Base-by-base conservation (phyloP, 306 rosid species). In the Biancaea sappan region DNA sequence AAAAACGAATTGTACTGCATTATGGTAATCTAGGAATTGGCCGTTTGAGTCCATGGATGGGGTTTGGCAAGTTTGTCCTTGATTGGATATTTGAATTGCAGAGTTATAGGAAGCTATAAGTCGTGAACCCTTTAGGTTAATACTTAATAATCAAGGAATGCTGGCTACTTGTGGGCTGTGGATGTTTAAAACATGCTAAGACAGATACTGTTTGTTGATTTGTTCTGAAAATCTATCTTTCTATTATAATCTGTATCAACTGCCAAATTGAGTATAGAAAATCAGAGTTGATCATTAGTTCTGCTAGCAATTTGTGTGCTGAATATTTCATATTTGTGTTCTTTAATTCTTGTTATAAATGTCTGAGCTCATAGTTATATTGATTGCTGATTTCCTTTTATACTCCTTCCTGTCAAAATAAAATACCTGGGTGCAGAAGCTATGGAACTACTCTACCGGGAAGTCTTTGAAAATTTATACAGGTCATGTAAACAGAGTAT, bases 371-470 rank as follows among this genome's bases (percentile, higher is more conserved):
- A 32, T 41, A 31, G 72, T 64, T 67, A 22, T 35, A 50, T 61
- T 40, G 41, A 62, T 29, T 66, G 60, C 18, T 29, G 58, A 37
- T 51, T 48, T 69, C 40, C 19, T 71, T 65, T 59, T 56, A 65
- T 21, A 32, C 59, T 47, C n/a, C 7, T 41, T 11, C 77, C 54
- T 59, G 25, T 44, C 44, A 60, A 59, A 38, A 47, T 41, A 22
- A 47, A 28, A 37, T 71, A 73, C 76, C 26, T 80, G 77, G 69
- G 50, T 82, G 92, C 89, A 94, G 97, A 91, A 84, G 90, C 88
- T 91, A 71, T 94, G 93, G 91, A 91, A 94, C 86, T 88, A 89
- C 84, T 71, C 89, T 0, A 13, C 87, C 3, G 95, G 93, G 71
- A 91, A 79, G 84, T 90, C 73, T 58, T 62, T 85, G 74, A 94